Evolutionary conservation across 73 alveolate genomes (phyloP), one percentile per base, ranked within the genome.

Genomic region (Durusdinium trenchii): DNA sequence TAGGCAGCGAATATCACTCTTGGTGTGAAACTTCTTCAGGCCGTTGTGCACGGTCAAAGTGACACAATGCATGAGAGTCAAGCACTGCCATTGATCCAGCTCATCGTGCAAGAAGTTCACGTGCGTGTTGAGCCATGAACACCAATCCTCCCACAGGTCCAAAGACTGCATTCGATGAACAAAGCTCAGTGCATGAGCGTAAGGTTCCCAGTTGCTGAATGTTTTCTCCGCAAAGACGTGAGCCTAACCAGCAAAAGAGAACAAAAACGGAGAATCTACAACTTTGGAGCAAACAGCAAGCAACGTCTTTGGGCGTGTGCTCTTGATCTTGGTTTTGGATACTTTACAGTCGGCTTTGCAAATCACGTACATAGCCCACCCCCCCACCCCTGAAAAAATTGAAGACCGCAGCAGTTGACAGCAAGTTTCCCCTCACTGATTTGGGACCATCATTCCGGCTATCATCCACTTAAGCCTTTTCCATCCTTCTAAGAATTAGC

Each of bases 211-310:
- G 23, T 28, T 9, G 6, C 83, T 38, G 82, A 86, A 86, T 3
- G 95, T 86, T 35, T 86, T 54, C 47, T 86, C 95, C 32, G 95
- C 82, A 42, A 86, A 18, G 35, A 86, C 95, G 67, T 86, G 95
- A 18, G 95, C 95, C 95, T 86, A 45, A n/a, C 1, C 35, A 2
- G 84, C 84, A 71, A 61, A 23, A 12, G 32, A 23, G 12, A 23
- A 57, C 69, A 23, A 12, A 12, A 57, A 12, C 32, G 12, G 32
- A 16, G 69, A 16, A 61, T n/a, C 3, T n/a, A 61, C 75, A 26
- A 61, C 20, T 5, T n/a, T 26, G n/a, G n/a, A n/a, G n/a, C n/a
- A n/a, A n/a, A n/a, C n/a, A n/a, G n/a, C n/a, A n/a, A n/a, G n/a
- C n/a, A n/a, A n/a, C n/a, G n/a, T n/a, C n/a, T n/a, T n/a, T n/a